Evolutionary conservation across 2,329 filamentous ascomycete species (phyloP), one percentile per base, ranked within the genome.

Genomic region (Ilyonectria robusta): DNA sequence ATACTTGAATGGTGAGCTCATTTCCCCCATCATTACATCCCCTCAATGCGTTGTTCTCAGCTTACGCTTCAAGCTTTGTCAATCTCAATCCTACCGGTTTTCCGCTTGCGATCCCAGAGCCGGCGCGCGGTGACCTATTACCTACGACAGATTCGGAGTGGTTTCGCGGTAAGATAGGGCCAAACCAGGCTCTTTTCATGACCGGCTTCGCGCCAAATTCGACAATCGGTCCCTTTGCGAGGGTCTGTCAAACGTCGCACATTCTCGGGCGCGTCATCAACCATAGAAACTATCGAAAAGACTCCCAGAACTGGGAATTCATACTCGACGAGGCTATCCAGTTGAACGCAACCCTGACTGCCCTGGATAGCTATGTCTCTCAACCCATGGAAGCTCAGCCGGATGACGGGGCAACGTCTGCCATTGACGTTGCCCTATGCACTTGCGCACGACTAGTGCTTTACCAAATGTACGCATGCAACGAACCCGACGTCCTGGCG

Each of bases 401-500:
- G 2, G 26, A 23, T 15, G 13, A 19, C 15, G 51, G 48, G 40
- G 19, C n/a, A 9, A 21, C 9, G 11, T 42, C 51, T n/a, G 29
- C 59, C 1, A n/a, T 62, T 29, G 51, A 62, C 31, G 44, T 62
- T n/a, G 42, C 51, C 3, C 35, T 62, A 6, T 62, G 59, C 33
- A 57, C 48, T 2, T 48, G n/a, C 31, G 56, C 56, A 9, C 42
- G 42, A 6, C n/a, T 59, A 5, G 42, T 44, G 3, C 31, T 59
- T 10, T 59, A 59, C 31, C 56, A 59, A 29, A 23, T 62, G 11
- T 62, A 62, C 17, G 59, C 59, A 6, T 63, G 60, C n/a, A 63
- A 63, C 15, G 26, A 57, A 31, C 60, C 44, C 15, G 53, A 63
- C 42, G 35, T 37, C 19, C 17, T 17, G 6, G 44, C 56, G 3